Percentiles rank a stretch among this genome's conserved stretches.
Evolutionary conservation across 192 early-diverging fungal species (phyloP).

Genomic region (Diversispora eburnea): DNA sequence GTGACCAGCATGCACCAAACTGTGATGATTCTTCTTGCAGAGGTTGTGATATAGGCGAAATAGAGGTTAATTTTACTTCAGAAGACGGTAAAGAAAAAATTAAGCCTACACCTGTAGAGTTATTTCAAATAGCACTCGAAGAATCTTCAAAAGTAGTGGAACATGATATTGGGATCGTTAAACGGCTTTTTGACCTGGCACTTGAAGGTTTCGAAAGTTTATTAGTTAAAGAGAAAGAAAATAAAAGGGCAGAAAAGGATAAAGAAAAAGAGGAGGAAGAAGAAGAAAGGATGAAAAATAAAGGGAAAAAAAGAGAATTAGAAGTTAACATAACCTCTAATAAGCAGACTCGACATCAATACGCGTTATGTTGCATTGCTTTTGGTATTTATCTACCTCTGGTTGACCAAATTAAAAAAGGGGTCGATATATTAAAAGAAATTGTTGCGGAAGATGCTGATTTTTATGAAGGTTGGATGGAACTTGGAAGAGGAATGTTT

Average conservation of each 20-base stretch:
- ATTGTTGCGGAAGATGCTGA: not conserved
- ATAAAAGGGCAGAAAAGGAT: too few species aligned
- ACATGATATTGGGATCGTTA: constrained; percentile 30
- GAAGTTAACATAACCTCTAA: not conserved
- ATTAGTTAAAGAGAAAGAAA: constrained; percentile 29
- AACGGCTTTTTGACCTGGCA: constrained; percentile 48
- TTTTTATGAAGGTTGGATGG: constrained; percentile 11
- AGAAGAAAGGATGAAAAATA: not conserved
- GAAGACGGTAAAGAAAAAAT: not conserved
- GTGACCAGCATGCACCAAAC: constrained; percentile 35
- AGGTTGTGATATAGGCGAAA: constrained; percentile 54
- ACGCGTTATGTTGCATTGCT: constrained; percentile 6
- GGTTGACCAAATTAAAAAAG: not conserved
- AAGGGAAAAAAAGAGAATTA: not conserved
- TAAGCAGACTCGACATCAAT: constrained; percentile 9
- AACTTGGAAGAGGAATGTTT: not conserved
- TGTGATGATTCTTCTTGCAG: constrained; percentile 48
- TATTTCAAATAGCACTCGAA: constrained; percentile 50
- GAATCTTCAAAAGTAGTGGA: constrained; percentile 33
- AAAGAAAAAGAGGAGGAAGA: constrained; percentile 19
- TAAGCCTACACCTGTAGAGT: constrained; percentile 32
- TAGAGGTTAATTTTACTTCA: constrained; percentile 42
- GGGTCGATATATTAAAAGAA: constrained; percentile 7
- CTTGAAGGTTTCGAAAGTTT: constrained; percentile 40
- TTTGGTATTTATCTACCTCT: constrained; percentile 16